Conservation (phyloP, 345 rosid genomes). For the Pistacia integerrima region DNA sequence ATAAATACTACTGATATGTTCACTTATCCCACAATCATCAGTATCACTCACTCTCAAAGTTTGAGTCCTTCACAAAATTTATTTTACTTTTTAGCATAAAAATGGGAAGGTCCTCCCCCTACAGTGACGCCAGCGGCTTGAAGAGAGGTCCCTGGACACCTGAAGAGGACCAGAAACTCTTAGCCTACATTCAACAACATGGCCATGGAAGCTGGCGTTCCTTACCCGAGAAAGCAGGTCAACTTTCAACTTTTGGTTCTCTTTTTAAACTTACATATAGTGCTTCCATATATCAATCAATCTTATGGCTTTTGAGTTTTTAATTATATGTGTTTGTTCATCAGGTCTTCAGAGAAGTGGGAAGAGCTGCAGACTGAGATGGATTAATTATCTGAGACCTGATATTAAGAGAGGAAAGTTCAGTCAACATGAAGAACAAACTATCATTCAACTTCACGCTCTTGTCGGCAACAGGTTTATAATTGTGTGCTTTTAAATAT, state of each 20-base stretch:
- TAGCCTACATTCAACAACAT: conserved; percentile 37
- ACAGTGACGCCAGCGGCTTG: conserved; percentile 33
- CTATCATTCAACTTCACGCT: conserved; percentile 47
- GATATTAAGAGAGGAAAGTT: conserved; percentile 55
- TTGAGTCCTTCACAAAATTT: neutral
- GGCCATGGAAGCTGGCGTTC: conserved; percentile 60
- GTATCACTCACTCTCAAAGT: neutral
- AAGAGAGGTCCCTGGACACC: conserved; percentile 58
- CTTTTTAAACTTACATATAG: too few species aligned
- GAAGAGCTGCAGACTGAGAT: conserved; percentile 56
- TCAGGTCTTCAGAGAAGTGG: conserved; percentile 53
- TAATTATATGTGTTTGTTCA: neutral
- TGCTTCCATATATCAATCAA: too few species aligned
- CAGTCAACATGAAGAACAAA: conserved; percentile 38
- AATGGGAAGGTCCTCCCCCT: conserved; percentile 40
- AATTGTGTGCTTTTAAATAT: neutral
- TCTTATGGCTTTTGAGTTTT: neutral
- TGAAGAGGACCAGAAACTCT: conserved; percentile 51
- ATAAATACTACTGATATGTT: neutral
- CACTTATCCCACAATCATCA: too few species aligned
- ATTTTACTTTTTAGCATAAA: neutral
- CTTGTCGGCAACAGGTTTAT: conserved; percentile 52
- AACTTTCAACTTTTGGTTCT: neutral
- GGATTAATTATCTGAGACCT: conserved; percentile 55
- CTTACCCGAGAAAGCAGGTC: conserved; percentile 54